A percentile compares a stretch with the other conserved stretches of the same genome.
phyloP scores from a whole-genome alignment of 73 alveolate genomes.

The Blepharisma japonicum region DNA sequence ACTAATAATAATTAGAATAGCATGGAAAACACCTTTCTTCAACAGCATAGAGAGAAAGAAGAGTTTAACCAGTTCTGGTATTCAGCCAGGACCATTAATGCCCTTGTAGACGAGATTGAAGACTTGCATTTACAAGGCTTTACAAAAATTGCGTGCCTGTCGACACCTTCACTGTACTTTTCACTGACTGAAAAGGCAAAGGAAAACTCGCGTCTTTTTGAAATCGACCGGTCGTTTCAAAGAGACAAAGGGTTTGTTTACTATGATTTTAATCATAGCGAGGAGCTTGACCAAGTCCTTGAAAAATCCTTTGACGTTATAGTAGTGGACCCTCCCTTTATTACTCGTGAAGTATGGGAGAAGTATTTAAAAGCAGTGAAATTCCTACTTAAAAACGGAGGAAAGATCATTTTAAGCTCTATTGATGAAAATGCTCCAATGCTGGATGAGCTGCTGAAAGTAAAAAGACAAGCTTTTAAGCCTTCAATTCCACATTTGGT shows the following conservation, averaged over 20 bases:
- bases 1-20: neutral
- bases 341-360: slow-evolving; percentile 91
- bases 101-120: slow-evolving; percentile 67
- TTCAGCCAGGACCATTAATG: slow-evolving; percentile 79
- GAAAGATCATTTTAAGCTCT: slow-evolving; percentile 76
- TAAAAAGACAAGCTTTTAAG: slow-evolving; percentile 55
- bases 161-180: slow-evolving; percentile 92
- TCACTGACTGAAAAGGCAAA: slow-evolving; percentile 71
- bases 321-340: slow-evolving; percentile 94
- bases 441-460: slow-evolving; percentile 63
- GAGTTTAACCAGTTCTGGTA: slow-evolving; percentile 90
- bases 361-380: slow-evolving; percentile 79
- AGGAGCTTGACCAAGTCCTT: slow-evolving; percentile 59
- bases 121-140: slow-evolving; percentile 38
- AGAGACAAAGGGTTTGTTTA: slow-evolving; percentile 82
- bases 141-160: slow-evolving; percentile 69
- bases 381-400: slow-evolving; percentile 59
- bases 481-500: slow-evolving; percentile 94
- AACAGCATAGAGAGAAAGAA: slow-evolving; percentile 71
- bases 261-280: slow-evolving; percentile 88
- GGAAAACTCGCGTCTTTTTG: slow-evolving; percentile 72
- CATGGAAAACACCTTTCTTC: slow-evolving; percentile 70
- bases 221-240: slow-evolving; percentile 74
- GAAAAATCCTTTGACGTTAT: slow-evolving; percentile 72
- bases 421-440: slow-evolving; percentile 85